A percentile compares a stretch with the other conserved stretches of the same genome.
Evolutionary conservation across 108 stramenopile genomes (phyloP).

Genomic region (Aurantiochytrium sp.): DNA sequence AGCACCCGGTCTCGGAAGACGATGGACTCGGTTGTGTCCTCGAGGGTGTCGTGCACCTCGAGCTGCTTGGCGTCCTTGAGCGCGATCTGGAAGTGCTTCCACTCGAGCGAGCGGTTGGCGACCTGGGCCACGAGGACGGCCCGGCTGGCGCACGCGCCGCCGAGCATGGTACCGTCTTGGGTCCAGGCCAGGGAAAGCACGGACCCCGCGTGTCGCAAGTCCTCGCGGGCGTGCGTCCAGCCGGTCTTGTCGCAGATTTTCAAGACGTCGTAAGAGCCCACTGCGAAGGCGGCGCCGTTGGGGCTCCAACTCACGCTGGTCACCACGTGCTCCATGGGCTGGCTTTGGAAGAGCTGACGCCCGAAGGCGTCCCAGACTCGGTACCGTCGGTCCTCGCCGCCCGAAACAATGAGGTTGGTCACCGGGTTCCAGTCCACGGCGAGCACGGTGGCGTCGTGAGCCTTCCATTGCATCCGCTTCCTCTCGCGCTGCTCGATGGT

Average conservation of each 20-base stretch:
- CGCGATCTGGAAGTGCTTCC: slow-evolving; percentile 39
- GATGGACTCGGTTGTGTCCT: slow-evolving; percentile 49
- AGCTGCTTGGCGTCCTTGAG: slow-evolving; percentile 36
- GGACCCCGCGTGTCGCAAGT: slow-evolving; percentile 44
- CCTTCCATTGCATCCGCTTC: slow-evolving; percentile 51
- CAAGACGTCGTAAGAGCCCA: slow-evolving; percentile 55
- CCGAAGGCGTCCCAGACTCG: slow-evolving; percentile 53
- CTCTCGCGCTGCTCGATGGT: slow-evolving; percentile 37
- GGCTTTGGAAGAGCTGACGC: slow-evolving; percentile 49
- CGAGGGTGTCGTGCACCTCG: slow-evolving; percentile 40
- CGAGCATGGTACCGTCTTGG: slow-evolving; percentile 60
- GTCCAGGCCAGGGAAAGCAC: slow-evolving; percentile 51
- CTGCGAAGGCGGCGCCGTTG: slow-evolving; percentile 57
- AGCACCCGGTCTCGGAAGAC: slow-evolving; percentile 60
- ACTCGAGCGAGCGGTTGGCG: slow-evolving; percentile 44
- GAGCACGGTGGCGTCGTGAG: slow-evolving; percentile 57
- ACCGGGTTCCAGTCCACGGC: slow-evolving; percentile 57
- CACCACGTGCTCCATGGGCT: slow-evolving; percentile 52
- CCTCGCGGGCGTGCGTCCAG: slow-evolving; percentile 55
- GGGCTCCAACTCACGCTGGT: slow-evolving; percentile 61
- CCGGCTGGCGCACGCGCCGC: slow-evolving; percentile 52
- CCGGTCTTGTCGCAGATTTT: slow-evolving; percentile 63
- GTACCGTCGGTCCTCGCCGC: slow-evolving; percentile 65
- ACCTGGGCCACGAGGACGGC: slow-evolving; percentile 53
- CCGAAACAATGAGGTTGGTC: slow-evolving; percentile 48